Base-by-base conservation (phyloP, 352 stramenopile species). In the Globisporangium cederbergense region DNA sequence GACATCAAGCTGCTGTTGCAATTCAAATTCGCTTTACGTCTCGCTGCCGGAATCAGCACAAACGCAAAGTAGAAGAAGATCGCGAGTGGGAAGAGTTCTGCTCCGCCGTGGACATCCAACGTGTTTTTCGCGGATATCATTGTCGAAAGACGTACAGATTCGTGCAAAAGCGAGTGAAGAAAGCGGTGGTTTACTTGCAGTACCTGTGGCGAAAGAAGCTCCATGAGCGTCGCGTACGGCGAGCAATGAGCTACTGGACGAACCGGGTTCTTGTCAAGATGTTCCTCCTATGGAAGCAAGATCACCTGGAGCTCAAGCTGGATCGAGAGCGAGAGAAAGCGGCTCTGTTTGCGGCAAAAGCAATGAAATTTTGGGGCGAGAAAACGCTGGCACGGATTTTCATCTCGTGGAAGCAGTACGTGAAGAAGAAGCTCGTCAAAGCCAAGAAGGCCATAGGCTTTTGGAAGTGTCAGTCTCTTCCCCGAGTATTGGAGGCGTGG, bases 381-480 rank as follows among this genome's bases (percentile, higher is more conserved):
- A 81, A 80, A 50, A 80, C 67, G n/a, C 9, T 92, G 0, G 71
- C 46, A 13, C 62, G 65, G 2, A 52, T 91, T 1, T 87, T 93
- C 20, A 20, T 10, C 13, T 72, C 76, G 0, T 93, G 86, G 86
- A 71, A 65, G 34, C 30, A 72, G 0, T 60, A 72, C 18, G 72
- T 86, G 0, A 65, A 69, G n/a, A 65, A 58, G 14, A 88, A 83
- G 45, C 70, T 71, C 16, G 20, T 68, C 11, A 75, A 76, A 46
- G 75, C 76, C 0, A 90, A 81, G 63, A 88, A 86, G 59, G 82
- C 79, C 5, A 58, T 90, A 3, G 76, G 51, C 1, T 90, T 92
- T 53, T 93, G 82, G 81, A 87, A 85, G 50, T 88, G 74, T 18
- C 79, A 90, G 60, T 76, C 81, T 13, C 38, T 89, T 1, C 86